Conservation (phyloP, 2,329 filamentous ascomycete genomes). For the Zasmidium citrigriseum region DNA sequence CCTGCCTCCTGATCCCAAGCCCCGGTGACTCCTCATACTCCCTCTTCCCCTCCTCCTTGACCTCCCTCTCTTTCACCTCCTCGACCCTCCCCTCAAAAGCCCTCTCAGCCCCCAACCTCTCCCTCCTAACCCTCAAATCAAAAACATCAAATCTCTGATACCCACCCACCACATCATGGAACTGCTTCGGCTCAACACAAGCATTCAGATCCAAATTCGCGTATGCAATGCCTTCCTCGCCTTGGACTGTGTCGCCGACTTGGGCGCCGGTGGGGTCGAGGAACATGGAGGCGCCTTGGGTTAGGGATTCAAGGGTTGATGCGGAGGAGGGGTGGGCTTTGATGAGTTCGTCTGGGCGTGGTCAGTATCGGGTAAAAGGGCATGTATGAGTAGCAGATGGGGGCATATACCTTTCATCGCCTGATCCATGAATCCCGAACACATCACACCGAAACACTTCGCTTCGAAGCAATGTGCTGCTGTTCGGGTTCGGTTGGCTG, state of each 20-base stretch:
- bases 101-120: neutral
- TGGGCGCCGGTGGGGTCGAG: slow-evolving; percentile 53
- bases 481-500: slow-evolving; percentile 54
- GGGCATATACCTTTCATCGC: slow-evolving; percentile 19
- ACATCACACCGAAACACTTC: slow-evolving; percentile 58
- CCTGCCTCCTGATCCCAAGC: neutral
- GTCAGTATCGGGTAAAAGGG: neutral
- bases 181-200: slow-evolving; percentile 59
- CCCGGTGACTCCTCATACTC: neutral
- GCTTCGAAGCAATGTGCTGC: slow-evolving; percentile 61
- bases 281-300: slow-evolving; percentile 52
- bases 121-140: slow-evolving; percentile 45
- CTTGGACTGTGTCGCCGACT: slow-evolving; percentile 42
- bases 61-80: neutral
- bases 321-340: slow-evolving; percentile 17
- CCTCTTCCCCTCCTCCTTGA: neutral
- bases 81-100: neutral
- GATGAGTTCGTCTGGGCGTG: slow-evolving; percentile 30
- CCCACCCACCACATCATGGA: slow-evolving; percentile 57
- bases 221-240: slow-evolving; percentile 53
- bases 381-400: neutral
- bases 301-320: slow-evolving; percentile 39
- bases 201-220: slow-evolving; percentile 52
- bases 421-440: slow-evolving; percentile 46
- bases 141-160: slow-evolving; percentile 60